Percentiles rank a stretch among this genome's conserved stretches.
phyloP scores from a whole-genome alignment of 2,329 filamentous ascomycete species.

The Aspergillus novofumigatus region DNA sequence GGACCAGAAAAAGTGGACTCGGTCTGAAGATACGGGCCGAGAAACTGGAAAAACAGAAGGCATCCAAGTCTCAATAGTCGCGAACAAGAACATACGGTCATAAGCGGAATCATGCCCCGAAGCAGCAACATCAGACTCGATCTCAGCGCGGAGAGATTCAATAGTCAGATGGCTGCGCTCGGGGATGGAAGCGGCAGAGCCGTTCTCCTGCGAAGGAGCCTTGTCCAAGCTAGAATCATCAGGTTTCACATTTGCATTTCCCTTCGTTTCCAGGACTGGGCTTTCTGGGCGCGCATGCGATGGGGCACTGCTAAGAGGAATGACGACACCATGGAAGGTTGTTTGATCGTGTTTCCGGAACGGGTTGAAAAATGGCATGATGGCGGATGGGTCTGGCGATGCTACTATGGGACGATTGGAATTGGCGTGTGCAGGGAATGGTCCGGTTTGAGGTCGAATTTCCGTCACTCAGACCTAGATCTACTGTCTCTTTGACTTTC shows the following conservation, averaged over 20 bases:
- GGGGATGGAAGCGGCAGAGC: constrained; percentile 26
- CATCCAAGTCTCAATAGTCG: not conserved
- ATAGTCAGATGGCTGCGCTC: constrained; percentile 55
- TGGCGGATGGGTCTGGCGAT: constrained; percentile 6
- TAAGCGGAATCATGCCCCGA: constrained; percentile 64
- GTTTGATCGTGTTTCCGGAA: constrained; percentile 49
- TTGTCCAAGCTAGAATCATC: constrained; percentile 31
- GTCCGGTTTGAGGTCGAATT: not conserved
- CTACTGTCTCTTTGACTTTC: constrained; percentile 5
- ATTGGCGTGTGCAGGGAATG: constrained; percentile 1
- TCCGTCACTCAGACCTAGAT: not conserved
- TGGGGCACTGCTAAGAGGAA: constrained; percentile 46
- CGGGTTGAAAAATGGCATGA: constrained; percentile 41
- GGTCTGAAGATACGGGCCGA: constrained; percentile 1
- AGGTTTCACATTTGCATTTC: constrained; percentile 32
- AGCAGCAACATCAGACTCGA: constrained; percentile 56
- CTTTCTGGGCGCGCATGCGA: constrained; percentile 25
- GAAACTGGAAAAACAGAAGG: constrained; percentile 8
- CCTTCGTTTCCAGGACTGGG: constrained; percentile 21
- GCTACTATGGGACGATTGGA: constrained; percentile 16
- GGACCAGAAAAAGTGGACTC: not conserved
- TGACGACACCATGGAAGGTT: constrained; percentile 48
- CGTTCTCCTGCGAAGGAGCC: constrained; percentile 36
- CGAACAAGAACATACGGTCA: constrained; percentile 60
- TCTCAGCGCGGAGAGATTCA: constrained; percentile 64